A percentile compares a stretch with the other conserved stretches of the same genome.
These are phyloP conservation scores for Coemansia sp. DNA, from an alignment of 192 early-diverging fungal species.

Conservation along the genomic window DNA sequence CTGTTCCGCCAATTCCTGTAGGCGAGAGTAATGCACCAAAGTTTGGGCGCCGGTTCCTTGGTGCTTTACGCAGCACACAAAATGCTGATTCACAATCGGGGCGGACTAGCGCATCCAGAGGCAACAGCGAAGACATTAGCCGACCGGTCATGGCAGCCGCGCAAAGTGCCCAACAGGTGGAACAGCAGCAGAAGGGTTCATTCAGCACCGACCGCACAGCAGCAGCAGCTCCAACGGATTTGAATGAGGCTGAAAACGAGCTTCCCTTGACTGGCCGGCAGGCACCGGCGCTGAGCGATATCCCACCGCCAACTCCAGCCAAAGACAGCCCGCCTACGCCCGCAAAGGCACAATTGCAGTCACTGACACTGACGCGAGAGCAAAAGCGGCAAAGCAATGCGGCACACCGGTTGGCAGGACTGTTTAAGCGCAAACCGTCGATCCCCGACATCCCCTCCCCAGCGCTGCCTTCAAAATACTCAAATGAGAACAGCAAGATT, in stretches of 20 bases:
- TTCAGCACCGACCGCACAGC: not conserved
- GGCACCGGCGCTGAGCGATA: not conserved
- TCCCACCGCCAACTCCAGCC: conserved; percentile 31
- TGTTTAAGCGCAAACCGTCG: conserved; percentile 52
- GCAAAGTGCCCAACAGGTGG: not conserved
- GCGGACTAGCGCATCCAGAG: conserved; percentile 1
- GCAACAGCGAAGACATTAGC: conserved; percentile 24
- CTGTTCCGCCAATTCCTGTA: conserved; percentile 33
- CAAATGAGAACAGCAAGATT: conserved; percentile 15
- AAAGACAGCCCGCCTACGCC: conserved; percentile 33
- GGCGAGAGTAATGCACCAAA: conserved; percentile 14
- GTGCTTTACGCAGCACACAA: conserved; percentile 37
- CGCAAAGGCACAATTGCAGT: conserved; percentile 3
- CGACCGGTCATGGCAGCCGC: not conserved
- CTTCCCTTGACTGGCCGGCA: not conserved
- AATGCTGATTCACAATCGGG: conserved; percentile 5
- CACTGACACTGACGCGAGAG: conserved; percentile 33
- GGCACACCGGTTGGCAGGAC: conserved; percentile 36
- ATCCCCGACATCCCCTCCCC: conserved; percentile 46
- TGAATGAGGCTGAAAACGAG: not conserved
- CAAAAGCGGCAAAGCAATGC: conserved; percentile 54
- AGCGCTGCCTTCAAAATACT: conserved; percentile 16
- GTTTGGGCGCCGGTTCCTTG: conserved; percentile 44
- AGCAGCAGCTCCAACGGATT: not conserved
- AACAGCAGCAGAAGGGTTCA: not conserved